These are phyloP conservation scores for Prunus mira DNA, from an alignment of 306 rosid genomes.

Conservation along the genomic window DNA sequence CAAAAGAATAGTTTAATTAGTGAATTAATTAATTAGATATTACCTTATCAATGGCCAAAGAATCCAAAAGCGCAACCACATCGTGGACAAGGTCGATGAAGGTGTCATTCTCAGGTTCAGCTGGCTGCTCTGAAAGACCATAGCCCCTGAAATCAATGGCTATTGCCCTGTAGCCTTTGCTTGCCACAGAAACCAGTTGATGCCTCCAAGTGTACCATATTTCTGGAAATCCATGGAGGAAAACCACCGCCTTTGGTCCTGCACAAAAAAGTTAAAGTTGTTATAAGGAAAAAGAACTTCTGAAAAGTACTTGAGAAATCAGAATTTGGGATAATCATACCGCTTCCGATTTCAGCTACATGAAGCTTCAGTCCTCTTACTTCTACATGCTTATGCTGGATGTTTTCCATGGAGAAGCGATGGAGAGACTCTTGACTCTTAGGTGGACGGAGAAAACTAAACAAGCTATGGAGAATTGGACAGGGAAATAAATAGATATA, in stretches of 20 bases:
- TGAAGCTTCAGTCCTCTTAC: slow-evolving; percentile 58
- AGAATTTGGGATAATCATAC: neutral
- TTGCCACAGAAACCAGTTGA: slow-evolving; percentile 59
- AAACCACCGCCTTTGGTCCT: slow-evolving; percentile 56
- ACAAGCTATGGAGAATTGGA: neutral
- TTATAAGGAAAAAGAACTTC: too few relatives aligned
- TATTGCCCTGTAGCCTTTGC: slow-evolving; percentile 51
- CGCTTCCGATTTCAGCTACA: slow-evolving; percentile 55
- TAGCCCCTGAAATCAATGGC: slow-evolving; percentile 72
- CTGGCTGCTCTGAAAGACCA: slow-evolving; percentile 64
- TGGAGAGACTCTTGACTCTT: too few relatives aligned
- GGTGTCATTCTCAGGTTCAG: slow-evolving; percentile 38
- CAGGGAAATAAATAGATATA: neutral
- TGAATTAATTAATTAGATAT: neutral
- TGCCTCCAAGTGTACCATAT: slow-evolving; percentile 80
- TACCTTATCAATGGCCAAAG: slow-evolving; percentile 48
- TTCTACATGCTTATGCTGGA: slow-evolving; percentile 47
- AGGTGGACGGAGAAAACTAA: too few relatives aligned
- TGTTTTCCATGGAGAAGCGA: slow-evolving; percentile 41
- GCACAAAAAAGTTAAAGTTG: too few relatives aligned
- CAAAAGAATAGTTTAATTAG: neutral
- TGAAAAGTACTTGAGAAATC: neutral
- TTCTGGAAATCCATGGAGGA: slow-evolving; percentile 76
- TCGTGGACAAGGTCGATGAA: slow-evolving; percentile 44
- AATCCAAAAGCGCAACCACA: slow-evolving; percentile 41